Evolutionary conservation across 805 yeast genomes (phyloP).

Genomic region (Priceomyces carsonii): DNA sequence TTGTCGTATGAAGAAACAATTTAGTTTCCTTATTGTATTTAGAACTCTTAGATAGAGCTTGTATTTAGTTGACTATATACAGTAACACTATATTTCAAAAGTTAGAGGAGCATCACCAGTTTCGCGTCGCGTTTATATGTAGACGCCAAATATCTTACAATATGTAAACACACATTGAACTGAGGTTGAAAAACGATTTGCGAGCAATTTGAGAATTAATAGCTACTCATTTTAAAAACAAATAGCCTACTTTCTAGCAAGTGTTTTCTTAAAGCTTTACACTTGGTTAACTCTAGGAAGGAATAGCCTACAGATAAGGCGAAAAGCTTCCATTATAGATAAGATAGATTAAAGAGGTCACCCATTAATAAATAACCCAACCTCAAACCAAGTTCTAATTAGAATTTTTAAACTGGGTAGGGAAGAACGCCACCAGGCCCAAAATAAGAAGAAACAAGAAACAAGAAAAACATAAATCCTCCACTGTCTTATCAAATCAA

Average conservation of each 20-base stretch:
- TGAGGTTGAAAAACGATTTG: slow-evolving; percentile 2
- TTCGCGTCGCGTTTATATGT: slow-evolving; percentile 10
- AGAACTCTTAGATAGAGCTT: not conserved
- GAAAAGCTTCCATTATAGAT: not conserved
- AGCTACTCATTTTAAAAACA: too few species aligned
- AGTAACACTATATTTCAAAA: not conserved
- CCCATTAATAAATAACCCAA: too few species aligned
- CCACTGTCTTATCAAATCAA: too few species aligned
- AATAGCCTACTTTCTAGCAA: too few species aligned
- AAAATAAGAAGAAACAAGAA: too few species aligned
- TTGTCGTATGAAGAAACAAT: not conserved
- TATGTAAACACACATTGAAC: slow-evolving; percentile 3
- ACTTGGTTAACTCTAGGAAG: too few species aligned
- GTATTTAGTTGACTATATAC: not conserved
- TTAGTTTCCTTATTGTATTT: not conserved
- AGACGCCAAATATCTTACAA: slow-evolving; percentile 7
- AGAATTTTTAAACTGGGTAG: too few species aligned
- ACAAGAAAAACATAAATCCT: too few species aligned
- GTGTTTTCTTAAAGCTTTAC: too few species aligned
- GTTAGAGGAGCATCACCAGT: slow-evolving; percentile 1
- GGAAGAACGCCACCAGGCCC: too few species aligned
- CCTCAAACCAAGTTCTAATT: too few species aligned
- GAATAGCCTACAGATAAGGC: too few species aligned
- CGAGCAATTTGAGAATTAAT: slow-evolving; percentile 1
- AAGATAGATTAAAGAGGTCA: not conserved